phyloP scores from a whole-genome alignment of 768 basidiomycete species.

The Chalciporus piperatus region DNA sequence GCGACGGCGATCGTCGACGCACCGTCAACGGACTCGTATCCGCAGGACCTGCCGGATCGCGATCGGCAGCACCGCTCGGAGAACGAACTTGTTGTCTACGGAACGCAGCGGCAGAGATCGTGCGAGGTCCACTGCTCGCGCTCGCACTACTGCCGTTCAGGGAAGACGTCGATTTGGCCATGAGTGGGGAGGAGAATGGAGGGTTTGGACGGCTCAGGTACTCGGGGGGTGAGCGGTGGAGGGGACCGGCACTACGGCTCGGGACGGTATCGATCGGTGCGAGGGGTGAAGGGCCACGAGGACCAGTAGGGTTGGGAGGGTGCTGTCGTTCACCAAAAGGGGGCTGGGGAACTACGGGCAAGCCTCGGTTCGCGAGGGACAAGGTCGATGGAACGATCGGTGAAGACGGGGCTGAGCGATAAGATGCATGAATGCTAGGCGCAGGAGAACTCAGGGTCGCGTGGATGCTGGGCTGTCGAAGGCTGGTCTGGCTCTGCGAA shows the following conservation, averaged over 20 bases:
- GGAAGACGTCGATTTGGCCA: constrained; percentile 34
- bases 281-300: constrained; percentile 4
- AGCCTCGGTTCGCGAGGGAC: constrained; percentile 40
- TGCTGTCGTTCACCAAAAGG: constrained; percentile 16
- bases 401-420: constrained; percentile 22
- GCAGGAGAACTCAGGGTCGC: constrained; percentile 9
- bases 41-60: constrained; percentile 26
- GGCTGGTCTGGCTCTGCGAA: background rate
- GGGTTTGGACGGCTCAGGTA: constrained; percentile 39
- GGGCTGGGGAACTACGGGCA: constrained; percentile 30
- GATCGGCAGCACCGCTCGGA: constrained; percentile 22
- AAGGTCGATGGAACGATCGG: constrained; percentile 37
- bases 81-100: constrained; percentile 46
- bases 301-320: constrained; percentile 14
- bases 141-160: constrained; percentile 24
- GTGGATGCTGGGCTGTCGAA: constrained; percentile 1
- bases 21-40: constrained; percentile 48
- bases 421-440: constrained; percentile 8
- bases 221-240: constrained; percentile 39
- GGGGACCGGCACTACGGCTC: constrained; percentile 9
- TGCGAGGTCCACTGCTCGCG: constrained; percentile 42
- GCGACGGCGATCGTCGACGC: constrained; percentile 41
- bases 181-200: constrained; percentile 29
- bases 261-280: constrained; percentile 5
- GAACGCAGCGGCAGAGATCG: constrained; percentile 77